A percentile compares a stretch with the other conserved stretches of the same genome.
These are phyloP conservation scores for Plasmodium adleri DNA, from an alignment of 169 alveolate species.

Conservation along the genomic window DNA sequence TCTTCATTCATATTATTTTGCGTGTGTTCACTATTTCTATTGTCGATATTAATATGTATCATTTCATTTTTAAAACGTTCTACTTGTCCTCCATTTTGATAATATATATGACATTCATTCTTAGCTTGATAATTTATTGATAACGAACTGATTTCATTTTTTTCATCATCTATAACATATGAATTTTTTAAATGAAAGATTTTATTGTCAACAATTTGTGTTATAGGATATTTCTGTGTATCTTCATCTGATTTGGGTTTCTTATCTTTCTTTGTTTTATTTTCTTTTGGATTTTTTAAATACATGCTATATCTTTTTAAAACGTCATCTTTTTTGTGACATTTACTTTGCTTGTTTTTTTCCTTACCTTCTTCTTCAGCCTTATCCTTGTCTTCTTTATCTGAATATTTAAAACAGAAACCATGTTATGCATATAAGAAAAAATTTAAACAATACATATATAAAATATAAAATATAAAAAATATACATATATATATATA, in stretches of 20 bases:
- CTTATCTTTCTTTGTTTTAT: constrained; percentile 2
- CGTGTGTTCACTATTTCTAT: background rate
- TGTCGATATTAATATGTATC: background rate
- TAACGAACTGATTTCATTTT: background rate
- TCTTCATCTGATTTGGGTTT: background rate
- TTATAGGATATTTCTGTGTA: background rate
- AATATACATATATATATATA: too few relatives aligned
- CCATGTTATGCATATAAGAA: too few relatives aligned
- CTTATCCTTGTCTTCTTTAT: background rate
- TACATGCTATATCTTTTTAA: background rate
- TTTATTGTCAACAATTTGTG: constrained; percentile 10
- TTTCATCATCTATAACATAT: background rate
- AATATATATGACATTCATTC: too few relatives aligned
- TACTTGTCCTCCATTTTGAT: background rate
- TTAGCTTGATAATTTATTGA: too few relatives aligned
- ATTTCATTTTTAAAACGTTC: background rate
- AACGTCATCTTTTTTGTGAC: background rate
- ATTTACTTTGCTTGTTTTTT: background rate
- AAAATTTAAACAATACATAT: too few relatives aligned
- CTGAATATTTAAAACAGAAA: background rate
- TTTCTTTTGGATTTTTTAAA: background rate
- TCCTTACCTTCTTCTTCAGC: background rate
- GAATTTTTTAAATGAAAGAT: background rate
- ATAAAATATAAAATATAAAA: too few relatives aligned
- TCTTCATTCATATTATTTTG: background rate